Conservation (phyloP, 768 basidiomycete species). For the Phaffia tasmanica region DNA sequence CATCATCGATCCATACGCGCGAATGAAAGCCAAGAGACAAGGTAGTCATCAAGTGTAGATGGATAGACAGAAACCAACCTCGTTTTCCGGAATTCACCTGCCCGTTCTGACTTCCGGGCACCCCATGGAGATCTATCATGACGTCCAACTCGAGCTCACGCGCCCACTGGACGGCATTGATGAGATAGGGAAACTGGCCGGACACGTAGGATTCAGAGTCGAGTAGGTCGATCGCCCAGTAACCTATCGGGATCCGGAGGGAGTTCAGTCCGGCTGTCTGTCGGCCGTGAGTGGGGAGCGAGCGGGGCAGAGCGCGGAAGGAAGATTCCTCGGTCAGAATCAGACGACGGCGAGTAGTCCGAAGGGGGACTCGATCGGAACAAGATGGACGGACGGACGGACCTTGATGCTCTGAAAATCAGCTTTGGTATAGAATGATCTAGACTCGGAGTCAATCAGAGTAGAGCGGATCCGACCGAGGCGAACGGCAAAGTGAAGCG, state of each 20-base stretch:
- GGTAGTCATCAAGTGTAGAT: too few relatives aligned
- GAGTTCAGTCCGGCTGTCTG: slow-evolving; percentile 23
- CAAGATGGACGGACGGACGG: too few relatives aligned
- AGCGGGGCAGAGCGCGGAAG: too few relatives aligned
- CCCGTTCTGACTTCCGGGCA: slow-evolving; percentile 20
- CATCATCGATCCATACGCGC: neutral
- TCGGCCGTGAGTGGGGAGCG: too few relatives aligned
- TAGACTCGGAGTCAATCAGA: too few relatives aligned
- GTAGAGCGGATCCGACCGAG: too few relatives aligned
- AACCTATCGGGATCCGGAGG: slow-evolving; percentile 28
- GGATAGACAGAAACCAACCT: too few relatives aligned
- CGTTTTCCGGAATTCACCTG: slow-evolving; percentile 16
- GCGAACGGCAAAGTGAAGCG: too few relatives aligned
- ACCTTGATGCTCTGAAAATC: slow-evolving; percentile 26
- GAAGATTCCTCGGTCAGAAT: too few relatives aligned
- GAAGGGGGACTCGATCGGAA: too few relatives aligned
- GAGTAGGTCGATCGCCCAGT: slow-evolving; percentile 26
- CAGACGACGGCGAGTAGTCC: too few relatives aligned
- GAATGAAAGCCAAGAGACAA: too few relatives aligned
- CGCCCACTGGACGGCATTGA: slow-evolving; percentile 21
- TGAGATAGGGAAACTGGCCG: slow-evolving; percentile 26
- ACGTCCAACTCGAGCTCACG: slow-evolving; percentile 12
- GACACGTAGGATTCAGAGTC: slow-evolving; percentile 28
- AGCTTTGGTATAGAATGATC: slow-evolving; percentile 26
- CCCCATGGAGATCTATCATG: slow-evolving; percentile 20